Evolutionary conservation across 1,284 basidiomycete species (phyloP).

Genomic region (Cutaneotrichosporon mucoides): DNA sequence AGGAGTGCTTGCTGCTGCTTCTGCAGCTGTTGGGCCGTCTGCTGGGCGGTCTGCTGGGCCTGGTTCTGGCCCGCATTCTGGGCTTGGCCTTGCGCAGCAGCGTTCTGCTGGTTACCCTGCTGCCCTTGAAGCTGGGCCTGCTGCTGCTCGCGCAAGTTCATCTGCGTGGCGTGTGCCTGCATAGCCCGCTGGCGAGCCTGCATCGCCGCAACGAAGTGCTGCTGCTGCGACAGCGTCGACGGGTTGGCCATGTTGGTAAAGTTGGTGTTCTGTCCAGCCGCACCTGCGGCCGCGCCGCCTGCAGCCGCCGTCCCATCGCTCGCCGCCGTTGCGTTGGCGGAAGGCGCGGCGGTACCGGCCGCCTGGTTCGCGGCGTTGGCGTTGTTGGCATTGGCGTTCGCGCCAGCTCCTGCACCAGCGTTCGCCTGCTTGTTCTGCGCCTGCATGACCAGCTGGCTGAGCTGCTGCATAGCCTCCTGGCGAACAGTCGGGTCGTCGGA

Average conservation of each 20-base stretch:
- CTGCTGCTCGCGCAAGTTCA: background rate
- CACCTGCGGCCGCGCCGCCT: background rate
- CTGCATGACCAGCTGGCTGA: constrained; percentile 13
- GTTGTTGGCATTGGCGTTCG: background rate
- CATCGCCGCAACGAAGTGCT: constrained; percentile 16
- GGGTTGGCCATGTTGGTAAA: background rate
- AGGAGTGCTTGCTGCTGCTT: constrained; percentile 8
- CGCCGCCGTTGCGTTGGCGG: background rate
- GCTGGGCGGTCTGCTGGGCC: constrained; percentile 2
- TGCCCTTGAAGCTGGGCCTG: background rate
- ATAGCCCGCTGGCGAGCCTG: constrained; percentile 11
- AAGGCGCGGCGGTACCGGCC: too few species aligned
- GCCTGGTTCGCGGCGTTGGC: background rate
- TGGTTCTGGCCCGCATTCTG: constrained; percentile 1
- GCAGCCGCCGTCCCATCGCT: too few species aligned
- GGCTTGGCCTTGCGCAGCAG: background rate
- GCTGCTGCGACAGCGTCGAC: constrained; percentile 8
- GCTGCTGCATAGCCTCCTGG: constrained; percentile 14
- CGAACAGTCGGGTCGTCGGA: constrained; percentile 12
- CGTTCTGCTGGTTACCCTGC: background rate
- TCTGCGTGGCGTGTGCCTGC: constrained; percentile 1
- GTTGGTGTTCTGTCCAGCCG: background rate
- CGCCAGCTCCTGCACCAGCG: background rate
- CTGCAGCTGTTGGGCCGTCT: constrained; percentile 6
- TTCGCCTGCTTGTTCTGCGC: constrained; percentile 7